Conservation (phyloP, 2,329 filamentous ascomycete genomes). For the Aureobasidium leucospermi region DNA sequence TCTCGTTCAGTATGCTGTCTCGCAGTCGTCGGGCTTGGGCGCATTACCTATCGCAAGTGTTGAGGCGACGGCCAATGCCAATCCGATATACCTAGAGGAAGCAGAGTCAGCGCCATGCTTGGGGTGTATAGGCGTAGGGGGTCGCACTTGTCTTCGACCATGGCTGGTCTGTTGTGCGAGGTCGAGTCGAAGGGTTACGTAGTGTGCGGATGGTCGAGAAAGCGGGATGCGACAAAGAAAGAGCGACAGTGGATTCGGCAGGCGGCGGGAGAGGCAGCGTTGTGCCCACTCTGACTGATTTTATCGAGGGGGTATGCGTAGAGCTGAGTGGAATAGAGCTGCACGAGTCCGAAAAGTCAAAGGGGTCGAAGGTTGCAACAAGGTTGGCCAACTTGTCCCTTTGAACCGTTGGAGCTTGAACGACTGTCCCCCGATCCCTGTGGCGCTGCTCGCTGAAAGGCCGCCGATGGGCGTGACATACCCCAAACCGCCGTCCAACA, state of each 20-base stretch:
- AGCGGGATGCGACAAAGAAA: constrained; percentile 7
- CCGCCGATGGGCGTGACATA: background rate
- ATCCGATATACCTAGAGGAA: constrained; percentile 60
- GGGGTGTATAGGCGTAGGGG: background rate
- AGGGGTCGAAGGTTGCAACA: constrained; percentile 1
- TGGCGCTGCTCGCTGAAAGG: background rate
- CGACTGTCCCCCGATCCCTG: background rate
- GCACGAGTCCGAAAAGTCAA: background rate
- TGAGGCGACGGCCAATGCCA: constrained; percentile 66
- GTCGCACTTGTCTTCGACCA: constrained; percentile 13
- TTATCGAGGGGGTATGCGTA: background rate
- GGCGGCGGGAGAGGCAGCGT: background rate
- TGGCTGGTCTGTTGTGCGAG: constrained; percentile 1
- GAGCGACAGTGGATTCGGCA: background rate
- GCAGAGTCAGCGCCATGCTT: background rate
- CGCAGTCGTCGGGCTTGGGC: constrained; percentile 23
- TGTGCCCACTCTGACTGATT: background rate
- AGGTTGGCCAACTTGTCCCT: background rate
- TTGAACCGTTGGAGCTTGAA: constrained; percentile 5
- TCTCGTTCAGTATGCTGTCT: background rate
- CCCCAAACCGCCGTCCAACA: background rate
- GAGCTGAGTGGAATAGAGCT: background rate
- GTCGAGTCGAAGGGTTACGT: background rate
- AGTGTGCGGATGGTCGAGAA: background rate
- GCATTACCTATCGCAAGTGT: constrained; percentile 65